Conservation (phyloP, 768 basidiomycete genomes). For the Tricholoma furcatifolium region DNA sequence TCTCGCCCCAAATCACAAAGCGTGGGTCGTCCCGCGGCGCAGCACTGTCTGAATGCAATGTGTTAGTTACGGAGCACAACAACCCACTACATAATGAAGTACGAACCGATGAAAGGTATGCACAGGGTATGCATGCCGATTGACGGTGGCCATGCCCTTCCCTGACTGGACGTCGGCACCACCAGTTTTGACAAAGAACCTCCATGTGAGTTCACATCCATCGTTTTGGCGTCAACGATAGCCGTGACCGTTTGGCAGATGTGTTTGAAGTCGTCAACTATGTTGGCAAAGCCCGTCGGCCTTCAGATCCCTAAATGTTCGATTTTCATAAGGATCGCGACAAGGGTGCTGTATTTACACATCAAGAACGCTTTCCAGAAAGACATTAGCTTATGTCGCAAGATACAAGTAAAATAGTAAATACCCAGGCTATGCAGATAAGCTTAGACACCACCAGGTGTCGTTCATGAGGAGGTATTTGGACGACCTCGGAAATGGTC, state of each 20-base stretch:
- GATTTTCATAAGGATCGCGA: slow-evolving; percentile 74
- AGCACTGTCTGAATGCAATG: too few species aligned
- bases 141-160: slow-evolving; percentile 36
- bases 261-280: slow-evolving; percentile 69
- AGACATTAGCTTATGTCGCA: slow-evolving; percentile 3
- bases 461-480: slow-evolving; percentile 68
- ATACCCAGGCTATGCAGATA: slow-evolving; percentile 82
- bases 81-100: background rate
- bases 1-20: too few species aligned
- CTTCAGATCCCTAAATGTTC: slow-evolving; percentile 72
- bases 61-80: background rate
- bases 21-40: too few species aligned
- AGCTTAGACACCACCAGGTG: slow-evolving; percentile 71
- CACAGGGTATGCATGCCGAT: slow-evolving; percentile 47
- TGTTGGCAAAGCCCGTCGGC: slow-evolving; percentile 61
- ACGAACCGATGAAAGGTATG: slow-evolving; percentile 81
- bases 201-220: slow-evolving; percentile 52
- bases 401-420: slow-evolving; percentile 8
- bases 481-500: slow-evolving; percentile 74
- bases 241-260: slow-evolving; percentile 65
- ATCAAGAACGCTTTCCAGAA: slow-evolving; percentile 75
- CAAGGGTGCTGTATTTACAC: slow-evolving; percentile 76
- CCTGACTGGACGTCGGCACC: slow-evolving; percentile 37
- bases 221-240: slow-evolving; percentile 64
- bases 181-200: slow-evolving; percentile 47